Evolutionary conservation across 2,329 filamentous ascomycete genomes (phyloP), one percentile per base, ranked within the genome.

Genomic region (Cytospora paraplurivora): DNA sequence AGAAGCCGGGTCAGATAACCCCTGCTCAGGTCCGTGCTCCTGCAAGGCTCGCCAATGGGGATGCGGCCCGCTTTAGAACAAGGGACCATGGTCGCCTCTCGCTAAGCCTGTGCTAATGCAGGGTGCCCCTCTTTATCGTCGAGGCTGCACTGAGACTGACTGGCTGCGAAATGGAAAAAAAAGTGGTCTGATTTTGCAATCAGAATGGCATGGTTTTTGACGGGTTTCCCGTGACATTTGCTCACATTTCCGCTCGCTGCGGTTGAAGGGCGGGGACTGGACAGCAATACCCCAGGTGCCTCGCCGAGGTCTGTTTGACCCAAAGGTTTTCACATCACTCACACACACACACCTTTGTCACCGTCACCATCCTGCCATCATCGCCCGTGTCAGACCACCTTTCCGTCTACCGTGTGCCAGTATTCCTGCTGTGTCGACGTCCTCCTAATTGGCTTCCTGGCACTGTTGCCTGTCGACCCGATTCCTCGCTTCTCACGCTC

Each of bases 151-250:
- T 53, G 58, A 41, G 59, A 41, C 59, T 49, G 55, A 27, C 27
- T 27, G 50, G 51, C 59, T 61, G 59, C 49, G 32, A 47, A 12
- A 47, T 7, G 44, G 1, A n/a, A 8, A 34, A 34, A 61, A 61
- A 61, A 61, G 59, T 61, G 59, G 59, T 61, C 59, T 61, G 59
- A 61, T 61, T 61, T 51, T 61, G 51, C 53, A 49, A 53, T 52
- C 54, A 50, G 54, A 61, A 61, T 61, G 51, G 59, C 59, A 52
- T 56, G 59, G 38, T 61, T 61, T 61, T 61, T 56, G 53, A 53
- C 27, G 17, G 12, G 8, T 52, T 54, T 49, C 47, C 54, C 58
- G 32, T 61, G 58, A 61, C 58, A 61, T 55, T 32, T 33, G 27
- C 50, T 49, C 38, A 33, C 51, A 38, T 37, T 33, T n/a, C 32